Base-by-base conservation (phyloP, 2,329 filamentous ascomycete species). In the Tolypocladium paradoxum region DNA sequence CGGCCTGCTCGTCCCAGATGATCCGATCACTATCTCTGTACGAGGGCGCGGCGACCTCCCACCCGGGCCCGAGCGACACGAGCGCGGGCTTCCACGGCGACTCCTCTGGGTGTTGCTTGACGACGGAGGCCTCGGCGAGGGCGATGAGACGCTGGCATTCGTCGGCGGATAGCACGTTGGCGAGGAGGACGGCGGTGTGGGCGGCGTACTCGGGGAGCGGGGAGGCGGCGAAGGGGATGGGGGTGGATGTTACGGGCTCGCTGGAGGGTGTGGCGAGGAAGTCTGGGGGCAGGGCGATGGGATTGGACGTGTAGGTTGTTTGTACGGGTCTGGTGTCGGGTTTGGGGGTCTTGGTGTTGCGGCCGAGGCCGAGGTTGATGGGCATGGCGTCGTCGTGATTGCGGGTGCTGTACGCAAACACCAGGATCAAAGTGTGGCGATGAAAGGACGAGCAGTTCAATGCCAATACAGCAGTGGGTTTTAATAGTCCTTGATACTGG, bases 21-120 rank as follows among this genome's bases (percentile, higher is more conserved):
- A 92, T 88, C 3, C 88, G 78, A n/a, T 85, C 85, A 61, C 85
- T 85, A 56, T 87, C 84, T 18, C 88, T 76, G 49, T 81, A 80
- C 9, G 81, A 76, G 1, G 77, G 72, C 1, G 58, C 58, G 4
- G 75, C 65, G 3, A 73, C 67, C 67, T 92, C 83, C 53, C 65
- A 71, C 3, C 86, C 85, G 5, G 67, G 66, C 6, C 86, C 86
- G 27, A 81, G 66, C 63, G 86, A 86, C 54, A 91, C 75, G 66
- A 88, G 75, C 0, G 88, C 88, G 2, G 81, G 79, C 49, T 76
- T 73, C 88, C 88, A 92, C 1, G 72, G 66, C 6, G 58, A 55
- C 43, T 31, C 43, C 6, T 14, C 27, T 8, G 27, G 27, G 4
- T 27, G n/a, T 4, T 11, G 7, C n/a, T 27, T n/a, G 16, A 27